Conservation (phyloP, 192 early-diverging fungal genomes). For the Helicostylum pulchrum region DNA sequence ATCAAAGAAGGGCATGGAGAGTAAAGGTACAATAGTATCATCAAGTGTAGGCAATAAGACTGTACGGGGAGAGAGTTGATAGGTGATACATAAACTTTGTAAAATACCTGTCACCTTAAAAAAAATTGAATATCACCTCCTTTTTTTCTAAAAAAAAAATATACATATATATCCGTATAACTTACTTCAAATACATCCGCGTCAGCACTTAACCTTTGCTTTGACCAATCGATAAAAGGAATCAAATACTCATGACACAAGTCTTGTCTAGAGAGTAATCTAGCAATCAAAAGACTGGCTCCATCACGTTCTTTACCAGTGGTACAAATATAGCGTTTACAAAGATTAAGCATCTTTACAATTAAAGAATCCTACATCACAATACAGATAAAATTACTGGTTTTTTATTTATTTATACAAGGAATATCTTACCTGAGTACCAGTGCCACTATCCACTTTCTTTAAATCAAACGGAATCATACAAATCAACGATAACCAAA, state of each 20-base stretch:
- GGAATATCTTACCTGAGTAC: constrained; percentile 4
- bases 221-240: constrained; percentile 73
- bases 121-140: neutral
- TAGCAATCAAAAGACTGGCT: constrained; percentile 75
- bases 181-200: constrained; percentile 51
- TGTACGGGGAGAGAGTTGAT: constrained; percentile 66
- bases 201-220: constrained; percentile 24
- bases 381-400: too few relatives aligned
- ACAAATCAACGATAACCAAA: constrained; percentile 93
- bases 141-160: neutral
- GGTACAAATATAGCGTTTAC: constrained; percentile 62
- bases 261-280: constrained; percentile 76
- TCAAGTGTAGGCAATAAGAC: constrained; percentile 55
- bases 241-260: constrained; percentile 55
- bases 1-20: constrained; percentile 41
- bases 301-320: constrained; percentile 88
- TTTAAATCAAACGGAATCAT: constrained; percentile 96
- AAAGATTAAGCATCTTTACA: constrained; percentile 61
- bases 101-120: constrained; percentile 59
- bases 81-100: constrained; percentile 61
- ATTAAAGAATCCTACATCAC: constrained; percentile 55
- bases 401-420: too few relatives aligned
- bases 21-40: constrained; percentile 39
- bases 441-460: constrained; percentile 72
- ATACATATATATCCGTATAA: neutral